These are phyloP conservation scores for Backusella parvicylindrica DNA, from an alignment of 192 early-diverging fungal genomes.

Conservation along the genomic window DNA sequence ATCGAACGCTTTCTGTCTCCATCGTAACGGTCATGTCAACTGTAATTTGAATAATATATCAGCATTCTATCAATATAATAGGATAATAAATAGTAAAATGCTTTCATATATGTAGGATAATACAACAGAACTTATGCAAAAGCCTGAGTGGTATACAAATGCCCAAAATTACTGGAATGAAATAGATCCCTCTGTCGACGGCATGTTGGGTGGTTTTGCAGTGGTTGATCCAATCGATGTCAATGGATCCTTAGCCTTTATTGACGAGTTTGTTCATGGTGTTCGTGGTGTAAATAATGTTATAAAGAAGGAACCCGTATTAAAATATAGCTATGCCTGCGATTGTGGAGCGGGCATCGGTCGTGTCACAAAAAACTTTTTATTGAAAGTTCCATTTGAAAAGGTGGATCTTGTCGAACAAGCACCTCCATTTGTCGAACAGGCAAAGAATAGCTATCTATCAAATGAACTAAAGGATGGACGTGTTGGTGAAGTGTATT, in stretches of 20 bases:
- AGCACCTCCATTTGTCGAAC: constrained; percentile 69
- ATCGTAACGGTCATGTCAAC: neutral
- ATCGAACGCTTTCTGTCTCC: neutral
- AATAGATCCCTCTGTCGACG: constrained; percentile 68
- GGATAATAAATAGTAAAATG: neutral
- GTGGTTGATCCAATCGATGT: constrained; percentile 71
- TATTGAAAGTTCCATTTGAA: constrained; percentile 71
- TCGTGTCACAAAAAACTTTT: constrained; percentile 82
- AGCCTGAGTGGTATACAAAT: constrained; percentile 60
- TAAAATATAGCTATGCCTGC: constrained; percentile 37
- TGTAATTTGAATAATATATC: neutral
- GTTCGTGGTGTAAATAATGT: constrained; percentile 21
- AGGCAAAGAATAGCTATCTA: constrained; percentile 62
- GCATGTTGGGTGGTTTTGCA: constrained; percentile 91
- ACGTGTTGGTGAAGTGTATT: constrained; percentile 63
- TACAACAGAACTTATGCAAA: constrained; percentile 7
- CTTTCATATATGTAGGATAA: neutral
- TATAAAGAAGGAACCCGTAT: constrained; percentile 16
- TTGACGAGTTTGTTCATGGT: constrained; percentile 57
- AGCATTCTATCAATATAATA: neutral
- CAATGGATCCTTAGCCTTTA: constrained; percentile 61
- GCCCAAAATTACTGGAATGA: constrained; percentile 56
- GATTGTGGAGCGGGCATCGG: constrained; percentile 98
- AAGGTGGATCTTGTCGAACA: constrained; percentile 92
- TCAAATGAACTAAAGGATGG: constrained; percentile 51